Evolutionary conservation across 371 early-diverging fungal genomes (phyloP).

Genomic region (Mortierella polycephala): DNA sequence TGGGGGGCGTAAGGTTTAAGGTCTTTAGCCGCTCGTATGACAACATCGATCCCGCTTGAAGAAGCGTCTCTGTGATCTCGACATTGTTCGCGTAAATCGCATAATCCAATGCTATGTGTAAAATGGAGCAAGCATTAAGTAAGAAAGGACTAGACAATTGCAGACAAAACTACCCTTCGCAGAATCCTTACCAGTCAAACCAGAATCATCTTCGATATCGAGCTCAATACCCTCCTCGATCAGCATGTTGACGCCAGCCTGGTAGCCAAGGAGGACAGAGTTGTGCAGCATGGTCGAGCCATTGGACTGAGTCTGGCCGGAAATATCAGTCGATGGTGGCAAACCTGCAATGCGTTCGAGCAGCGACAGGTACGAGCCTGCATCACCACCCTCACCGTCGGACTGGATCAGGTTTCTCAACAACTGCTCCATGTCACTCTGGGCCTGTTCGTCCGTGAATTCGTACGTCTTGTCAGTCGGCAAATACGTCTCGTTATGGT

Average conservation of each 20-base stretch:
- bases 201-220: constrained; percentile 44
- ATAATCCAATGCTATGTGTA: constrained; percentile 40
- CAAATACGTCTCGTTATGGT: constrained; percentile 33
- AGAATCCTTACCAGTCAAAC: constrained; percentile 26
- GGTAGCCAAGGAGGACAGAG: constrained; percentile 36
- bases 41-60: constrained; percentile 33
- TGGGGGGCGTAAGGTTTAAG: constrained; percentile 16
- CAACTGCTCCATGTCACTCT: constrained; percentile 47
- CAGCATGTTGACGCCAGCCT: constrained; percentile 25
- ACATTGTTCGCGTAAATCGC: constrained; percentile 39
- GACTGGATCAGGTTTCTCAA: constrained; percentile 36
- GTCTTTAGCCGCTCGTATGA: constrained; percentile 25
- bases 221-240: constrained; percentile 49
- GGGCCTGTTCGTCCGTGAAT: constrained; percentile 51
- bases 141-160: not conserved
- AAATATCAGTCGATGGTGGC: constrained; percentile 39
- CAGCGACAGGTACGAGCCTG: constrained; percentile 27
- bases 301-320: constrained; percentile 33
- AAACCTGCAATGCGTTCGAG: constrained; percentile 43
- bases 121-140: not conserved
- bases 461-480: constrained; percentile 44
- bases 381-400: constrained; percentile 39
- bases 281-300: constrained; percentile 48
- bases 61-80: constrained; percentile 29
- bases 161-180: not conserved